phyloP scores from a whole-genome alignment of 768 basidiomycete genomes.

The Bullera alba region DNA sequence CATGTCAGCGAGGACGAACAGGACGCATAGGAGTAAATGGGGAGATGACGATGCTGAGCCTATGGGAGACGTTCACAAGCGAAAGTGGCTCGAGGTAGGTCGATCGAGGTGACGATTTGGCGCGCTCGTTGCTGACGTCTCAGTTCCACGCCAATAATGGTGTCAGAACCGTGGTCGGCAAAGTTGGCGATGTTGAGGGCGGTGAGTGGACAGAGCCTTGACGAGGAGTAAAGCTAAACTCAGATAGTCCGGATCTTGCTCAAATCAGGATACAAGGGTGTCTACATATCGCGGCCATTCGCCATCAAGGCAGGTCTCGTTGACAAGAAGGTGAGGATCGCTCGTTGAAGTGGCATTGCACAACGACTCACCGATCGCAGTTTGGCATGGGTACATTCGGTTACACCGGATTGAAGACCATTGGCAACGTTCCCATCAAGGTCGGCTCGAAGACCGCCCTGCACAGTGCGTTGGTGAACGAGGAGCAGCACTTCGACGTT shows the following conservation, averaged over 20 bases:
- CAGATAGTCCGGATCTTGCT: slow-evolving; percentile 79
- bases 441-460: slow-evolving; percentile 46
- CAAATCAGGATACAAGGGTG: slow-evolving; percentile 82
- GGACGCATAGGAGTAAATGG: slow-evolving; percentile 28
- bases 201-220: slow-evolving; percentile 51
- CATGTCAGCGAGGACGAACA: slow-evolving; percentile 26
- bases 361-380: slow-evolving; percentile 9
- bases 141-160: slow-evolving; percentile 82
- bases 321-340: slow-evolving; percentile 56
- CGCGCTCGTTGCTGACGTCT: not conserved
- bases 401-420: slow-evolving; percentile 62
- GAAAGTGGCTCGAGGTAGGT: slow-evolving; percentile 34
- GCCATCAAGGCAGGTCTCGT: slow-evolving; percentile 82
- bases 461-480: slow-evolving; percentile 72
- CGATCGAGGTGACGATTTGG: not conserved
- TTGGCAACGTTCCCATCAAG: slow-evolving; percentile 82
- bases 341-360: too few species aligned
- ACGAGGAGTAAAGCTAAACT: slow-evolving; percentile 1
- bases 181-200: slow-evolving; percentile 80
- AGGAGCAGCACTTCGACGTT: slow-evolving; percentile 93
- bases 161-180: slow-evolving; percentile 83
- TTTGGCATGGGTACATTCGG: slow-evolving; percentile 83
- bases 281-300: slow-evolving; percentile 92
- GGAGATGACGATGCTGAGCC: slow-evolving; percentile 54
- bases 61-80: slow-evolving; percentile 22